Evolutionary conservation across 495 filamentous ascomycete species (phyloP).

Genomic region (Lasiosphaeris hirsuta): DNA sequence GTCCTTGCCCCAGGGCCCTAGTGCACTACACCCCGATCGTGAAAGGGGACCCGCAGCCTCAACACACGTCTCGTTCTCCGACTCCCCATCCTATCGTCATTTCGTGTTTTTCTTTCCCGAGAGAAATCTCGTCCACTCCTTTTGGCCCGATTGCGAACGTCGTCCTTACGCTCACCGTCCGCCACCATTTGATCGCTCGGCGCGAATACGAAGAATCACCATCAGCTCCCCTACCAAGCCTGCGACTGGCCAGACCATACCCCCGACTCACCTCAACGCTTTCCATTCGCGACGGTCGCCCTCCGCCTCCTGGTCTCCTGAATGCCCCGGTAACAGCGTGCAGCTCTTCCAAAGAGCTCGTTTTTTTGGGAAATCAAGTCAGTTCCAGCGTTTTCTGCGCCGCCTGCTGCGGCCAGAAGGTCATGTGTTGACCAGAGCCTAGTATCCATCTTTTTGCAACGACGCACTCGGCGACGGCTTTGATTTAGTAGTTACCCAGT

Average conservation of each 20-base stretch:
- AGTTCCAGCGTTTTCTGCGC: background rate
- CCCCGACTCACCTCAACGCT: background rate
- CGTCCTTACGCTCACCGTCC: background rate
- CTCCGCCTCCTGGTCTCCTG: slow-evolving; percentile 15
- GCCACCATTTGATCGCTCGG: background rate
- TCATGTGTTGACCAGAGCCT: slow-evolving; percentile 1
- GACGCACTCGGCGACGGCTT: background rate
- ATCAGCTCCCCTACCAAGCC: background rate
- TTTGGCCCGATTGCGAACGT: slow-evolving; percentile 13
- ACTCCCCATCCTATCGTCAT: slow-evolving; percentile 29
- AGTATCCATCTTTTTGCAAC: background rate
- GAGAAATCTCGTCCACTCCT: slow-evolving; percentile 34
- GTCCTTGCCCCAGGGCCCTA: slow-evolving; percentile 1
- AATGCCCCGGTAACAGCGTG: slow-evolving; percentile 35
- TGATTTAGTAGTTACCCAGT: background rate
- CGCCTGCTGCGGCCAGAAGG: slow-evolving; percentile 10
- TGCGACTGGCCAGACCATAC: background rate
- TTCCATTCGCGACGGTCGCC: background rate
- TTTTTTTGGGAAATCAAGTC: slow-evolving; percentile 13
- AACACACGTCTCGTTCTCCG: slow-evolving; percentile 15
- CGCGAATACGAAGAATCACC: background rate
- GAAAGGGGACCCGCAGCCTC: slow-evolving; percentile 20
- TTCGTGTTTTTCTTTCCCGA: slow-evolving; percentile 34
- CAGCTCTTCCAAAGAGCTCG: slow-evolving; percentile 34
- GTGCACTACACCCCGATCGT: slow-evolving; percentile 8